Conservation (phyloP, 345 rosid genomes). For the Lepidium africanum region DNA sequence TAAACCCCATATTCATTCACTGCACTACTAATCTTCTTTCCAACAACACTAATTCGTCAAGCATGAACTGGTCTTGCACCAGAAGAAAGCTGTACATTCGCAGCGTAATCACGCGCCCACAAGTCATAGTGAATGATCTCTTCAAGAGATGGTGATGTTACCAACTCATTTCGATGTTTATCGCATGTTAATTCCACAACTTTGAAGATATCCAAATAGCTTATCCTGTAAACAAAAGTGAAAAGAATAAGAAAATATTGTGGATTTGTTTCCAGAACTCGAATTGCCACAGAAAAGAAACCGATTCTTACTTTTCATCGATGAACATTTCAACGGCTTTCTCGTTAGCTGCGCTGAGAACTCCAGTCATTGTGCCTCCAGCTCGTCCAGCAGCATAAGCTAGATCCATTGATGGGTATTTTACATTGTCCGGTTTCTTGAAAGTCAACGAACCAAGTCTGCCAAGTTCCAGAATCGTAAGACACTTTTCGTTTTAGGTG, state of each 20-base stretch:
- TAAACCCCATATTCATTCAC: background rate
- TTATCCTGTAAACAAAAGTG: conserved; percentile 44
- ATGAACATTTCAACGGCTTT: conserved; percentile 83
- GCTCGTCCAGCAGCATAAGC: conserved; percentile 96
- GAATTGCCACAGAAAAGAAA: background rate
- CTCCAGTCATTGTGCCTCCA: conserved; percentile 99
- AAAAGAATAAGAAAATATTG: background rate
- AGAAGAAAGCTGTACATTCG: conserved; percentile 37
- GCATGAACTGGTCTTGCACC: conserved; percentile 42
- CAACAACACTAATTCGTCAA: background rate
- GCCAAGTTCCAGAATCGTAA: conserved; percentile 16
- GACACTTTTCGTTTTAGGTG: background rate
- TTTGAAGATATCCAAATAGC: conserved; percentile 87
- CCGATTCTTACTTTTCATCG: conserved; percentile 49
- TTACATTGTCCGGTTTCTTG: conserved; percentile 75
- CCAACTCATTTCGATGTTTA: conserved; percentile 65
- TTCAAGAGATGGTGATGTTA: conserved; percentile 63
- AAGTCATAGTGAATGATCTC: conserved; percentile 81
- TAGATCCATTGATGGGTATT: conserved; percentile 94
- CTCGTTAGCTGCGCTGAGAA: conserved; percentile 95
- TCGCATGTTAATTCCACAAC: conserved; percentile 83
- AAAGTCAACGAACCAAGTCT: conserved; percentile 91
- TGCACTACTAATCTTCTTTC: background rate
- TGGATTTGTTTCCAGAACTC: background rate
- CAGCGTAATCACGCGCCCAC: conserved; percentile 88